A percentile compares a stretch with the other conserved stretches of the same genome.
These are phyloP conservation scores for Verticillium nonalfalfae DNA, from an alignment of 2,329 filamentous ascomycete genomes.

Conservation along the genomic window DNA sequence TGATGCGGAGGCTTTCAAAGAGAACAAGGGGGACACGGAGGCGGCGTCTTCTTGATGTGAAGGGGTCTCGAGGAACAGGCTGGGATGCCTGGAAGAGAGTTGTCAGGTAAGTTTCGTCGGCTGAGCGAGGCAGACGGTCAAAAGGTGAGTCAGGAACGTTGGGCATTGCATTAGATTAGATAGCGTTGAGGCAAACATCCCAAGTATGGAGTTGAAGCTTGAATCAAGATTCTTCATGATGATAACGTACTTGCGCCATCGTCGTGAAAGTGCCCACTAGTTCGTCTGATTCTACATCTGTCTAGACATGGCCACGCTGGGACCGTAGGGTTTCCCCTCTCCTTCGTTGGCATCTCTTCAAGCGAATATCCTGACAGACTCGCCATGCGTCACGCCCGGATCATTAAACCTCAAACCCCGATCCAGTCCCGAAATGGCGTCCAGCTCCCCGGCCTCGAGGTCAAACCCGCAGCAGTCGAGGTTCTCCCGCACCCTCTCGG, in stretches of 20 bases:
- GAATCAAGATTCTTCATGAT: neutral
- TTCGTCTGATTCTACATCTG: no score
- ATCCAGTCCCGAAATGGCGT: slow-evolving; percentile 47
- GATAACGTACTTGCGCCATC: neutral
- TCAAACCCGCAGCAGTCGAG: slow-evolving; percentile 50
- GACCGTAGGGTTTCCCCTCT: no score
- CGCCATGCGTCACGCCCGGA: slow-evolving; percentile 24
- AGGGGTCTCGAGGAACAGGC: neutral
- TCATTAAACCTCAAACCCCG: slow-evolving; percentile 54
- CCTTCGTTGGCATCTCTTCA: neutral
- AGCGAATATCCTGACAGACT: slow-evolving; percentile 21
- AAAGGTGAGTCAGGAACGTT: neutral
- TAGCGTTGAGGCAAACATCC: neutral
- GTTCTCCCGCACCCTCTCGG: slow-evolving; percentile 42
- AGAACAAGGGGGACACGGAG: neutral
- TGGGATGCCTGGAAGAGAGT: neutral
- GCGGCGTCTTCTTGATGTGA: neutral
- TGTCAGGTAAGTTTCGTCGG: neutral
- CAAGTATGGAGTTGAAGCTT: neutral
- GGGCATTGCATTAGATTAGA: neutral
- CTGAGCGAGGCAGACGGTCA: neutral
- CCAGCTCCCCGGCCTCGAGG: slow-evolving; percentile 46
- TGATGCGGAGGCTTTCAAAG: neutral
- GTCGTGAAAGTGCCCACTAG: no score
- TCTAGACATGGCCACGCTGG: no score